Evolutionary conservation across 2,329 filamentous ascomycete genomes (phyloP), one percentile per base, ranked within the genome.

Genomic region (Eutypella sp.): DNA sequence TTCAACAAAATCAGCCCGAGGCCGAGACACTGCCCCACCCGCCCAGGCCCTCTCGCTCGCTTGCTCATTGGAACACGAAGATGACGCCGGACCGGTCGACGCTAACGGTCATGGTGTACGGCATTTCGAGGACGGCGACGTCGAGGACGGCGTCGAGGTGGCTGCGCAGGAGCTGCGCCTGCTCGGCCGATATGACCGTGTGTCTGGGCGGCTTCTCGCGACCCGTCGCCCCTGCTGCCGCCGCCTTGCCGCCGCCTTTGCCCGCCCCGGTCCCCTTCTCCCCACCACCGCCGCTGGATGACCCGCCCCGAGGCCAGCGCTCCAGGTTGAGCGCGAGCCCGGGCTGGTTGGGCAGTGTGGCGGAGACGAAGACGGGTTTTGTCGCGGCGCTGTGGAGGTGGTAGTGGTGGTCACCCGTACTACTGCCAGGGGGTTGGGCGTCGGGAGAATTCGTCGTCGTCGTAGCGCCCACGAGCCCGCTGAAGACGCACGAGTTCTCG

Each of bases 81-180:
- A 97, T 82, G 63, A 92, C 84, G 1, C 93, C 93, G 33, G 85
- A 87, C 57, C 92, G 76, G 72, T 99, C 93, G 44, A 87, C 91
- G 54, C 87, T 95, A 41, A 97, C 76, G 27, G 91, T 86, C 89
- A 97, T 96, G 4, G 86, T 87, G 65, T 95, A 96, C 20, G 93
- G 93, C 53, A 81, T 76, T 70, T 96, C 89, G 55, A 99, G 67
- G 60, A 97, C 70, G n/a, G 86, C 86, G 55, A 96, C 83, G 68
- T 97, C 92, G 59, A 87, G 79, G 48, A 99, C 84, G 3, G 83
- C 83, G 67, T 99, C 93, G 58, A 96, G 67, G 68, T 99, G 93
- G 47, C 85, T 89, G 62, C 83, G 86, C 47, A 97, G 69, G 55
- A 99, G 66, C 66, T 89, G 82, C 64, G 95, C 89, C 63, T 96